Percentiles rank a stretch among this genome's conserved stretches.
Conservation (phyloP, 306 rosid genomes). For the Carpinus fangiana region DNA sequence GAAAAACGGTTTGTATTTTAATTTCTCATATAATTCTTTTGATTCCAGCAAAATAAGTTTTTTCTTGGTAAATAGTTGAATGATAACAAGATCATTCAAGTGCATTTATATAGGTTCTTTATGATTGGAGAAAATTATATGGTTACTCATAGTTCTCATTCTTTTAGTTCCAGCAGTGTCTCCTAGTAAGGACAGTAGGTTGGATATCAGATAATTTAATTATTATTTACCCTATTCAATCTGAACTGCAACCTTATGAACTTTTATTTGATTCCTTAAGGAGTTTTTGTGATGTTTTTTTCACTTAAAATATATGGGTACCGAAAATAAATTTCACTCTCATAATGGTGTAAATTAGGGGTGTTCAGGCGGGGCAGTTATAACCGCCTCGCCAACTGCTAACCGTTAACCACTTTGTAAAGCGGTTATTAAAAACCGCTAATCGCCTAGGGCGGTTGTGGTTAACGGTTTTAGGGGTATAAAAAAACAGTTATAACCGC, state of each 20-base stretch:
- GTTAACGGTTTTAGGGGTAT: too few relatives aligned
- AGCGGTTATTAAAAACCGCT: too few relatives aligned
- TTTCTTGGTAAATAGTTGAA: background rate
- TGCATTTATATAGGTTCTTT: background rate
- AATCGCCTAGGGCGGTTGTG: too few relatives aligned
- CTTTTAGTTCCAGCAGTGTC: background rate
- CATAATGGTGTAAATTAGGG: background rate
- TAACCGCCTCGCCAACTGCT: too few relatives aligned
- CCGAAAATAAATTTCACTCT: background rate
- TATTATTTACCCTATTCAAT: background rate
- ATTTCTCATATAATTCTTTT: background rate
- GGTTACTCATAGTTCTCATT: background rate
- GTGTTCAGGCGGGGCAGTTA: too few relatives aligned
- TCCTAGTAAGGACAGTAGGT: background rate
- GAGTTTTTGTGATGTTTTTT: background rate
- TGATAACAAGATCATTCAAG: background rate
- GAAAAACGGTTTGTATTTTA: background rate
- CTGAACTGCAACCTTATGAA: background rate
- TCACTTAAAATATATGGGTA: background rate
- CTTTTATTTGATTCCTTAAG: background rate
- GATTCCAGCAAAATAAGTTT: background rate
- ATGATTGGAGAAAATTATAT: background rate
- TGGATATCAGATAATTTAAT: background rate
- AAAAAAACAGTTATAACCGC: too few relatives aligned
- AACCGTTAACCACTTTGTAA: too few relatives aligned